Base-by-base conservation (phyloP, 2,329 filamentous ascomycete species). In the Sporothrix brunneoviolacea region DNA sequence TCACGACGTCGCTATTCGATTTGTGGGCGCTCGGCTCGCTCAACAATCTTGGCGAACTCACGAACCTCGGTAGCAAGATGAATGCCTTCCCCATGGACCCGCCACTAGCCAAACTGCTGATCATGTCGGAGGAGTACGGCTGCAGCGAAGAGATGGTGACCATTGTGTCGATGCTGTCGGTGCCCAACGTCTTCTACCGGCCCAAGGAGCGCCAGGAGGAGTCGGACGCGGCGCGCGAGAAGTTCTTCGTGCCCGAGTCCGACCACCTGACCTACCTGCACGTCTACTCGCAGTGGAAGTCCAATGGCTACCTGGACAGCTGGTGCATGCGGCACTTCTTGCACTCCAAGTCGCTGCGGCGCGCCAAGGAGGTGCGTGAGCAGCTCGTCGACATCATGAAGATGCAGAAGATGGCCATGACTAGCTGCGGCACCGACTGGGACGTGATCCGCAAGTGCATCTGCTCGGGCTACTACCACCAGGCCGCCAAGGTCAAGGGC, bases 81-180 rank as follows among this genome's bases (percentile, higher is more conserved):
- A 96, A 93, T 22, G 86, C 88, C 1, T 98, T 97, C 61, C 93
- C 93, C 1, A 98, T 98, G 91, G 93, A 98, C 57, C 93, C 93
- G 0, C 91, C 91, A 0, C 75, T 98, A 9, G 90, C 91, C 8
- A 98, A 98, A 68, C 81, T 98, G 12, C 79, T 98, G 50, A 95
- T 98, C 63, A 95, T 87, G 40, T 85, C 90, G 0, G 86, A 87
- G 48, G 84, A 91, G 56, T 96, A 96, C 65, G 86, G 82, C 40
- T 98, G 93, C 69, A 93, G 86, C 66, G 91, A 97, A 69, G 93
- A 98, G 68, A 96, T 98, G 86, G 80, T 96, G 19, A 97, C 91
- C 0, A 97, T 98, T 43, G 93, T 98, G 19, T 91, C 90, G 21
- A 97, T 98, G 93, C 79, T 98, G 8, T 95, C 89, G 1, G 93